Conservation (phyloP, 441 rosid genomes). For the Syzygium malaccense region DNA sequence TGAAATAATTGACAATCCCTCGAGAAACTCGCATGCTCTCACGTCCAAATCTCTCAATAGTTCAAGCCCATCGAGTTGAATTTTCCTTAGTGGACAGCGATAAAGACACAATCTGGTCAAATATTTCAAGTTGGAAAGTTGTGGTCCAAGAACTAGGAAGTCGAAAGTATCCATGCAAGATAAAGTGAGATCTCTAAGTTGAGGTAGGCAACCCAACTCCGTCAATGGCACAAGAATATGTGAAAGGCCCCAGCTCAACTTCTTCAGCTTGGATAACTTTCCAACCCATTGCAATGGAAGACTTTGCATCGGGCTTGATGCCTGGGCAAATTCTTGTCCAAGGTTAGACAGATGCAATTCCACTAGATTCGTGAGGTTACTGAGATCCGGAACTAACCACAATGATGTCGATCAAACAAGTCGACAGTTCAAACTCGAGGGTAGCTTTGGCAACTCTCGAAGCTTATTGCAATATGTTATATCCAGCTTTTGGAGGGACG, state of each 20-base stretch:
- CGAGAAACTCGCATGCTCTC: background rate
- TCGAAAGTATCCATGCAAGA: background rate
- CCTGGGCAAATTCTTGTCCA: background rate
- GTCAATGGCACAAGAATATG: fast-evolving
- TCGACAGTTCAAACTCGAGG: fast-evolving
- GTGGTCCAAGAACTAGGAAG: background rate
- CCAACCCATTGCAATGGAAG: background rate
- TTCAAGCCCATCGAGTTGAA: background rate
- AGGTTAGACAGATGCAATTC: fast-evolving
- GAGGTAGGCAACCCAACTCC: background rate
- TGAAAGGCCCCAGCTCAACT: background rate
- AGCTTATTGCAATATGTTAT: fast-evolving
- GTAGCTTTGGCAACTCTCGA: background rate
- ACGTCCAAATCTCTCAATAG: fast-evolving
- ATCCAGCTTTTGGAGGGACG: background rate
- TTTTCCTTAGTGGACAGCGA: background rate
- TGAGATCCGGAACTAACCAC: background rate
- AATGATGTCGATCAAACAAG: fast-evolving
- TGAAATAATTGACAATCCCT: background rate
- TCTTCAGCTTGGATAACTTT: background rate
- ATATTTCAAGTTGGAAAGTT: background rate
- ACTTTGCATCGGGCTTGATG: background rate
- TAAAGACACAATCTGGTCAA: background rate
- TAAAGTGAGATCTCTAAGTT: background rate
- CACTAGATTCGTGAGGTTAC: background rate